Evolutionary conservation across 495 filamentous ascomycete genomes (phyloP), one percentile per base, ranked within the genome.

Genomic region (Tuber borchii): DNA sequence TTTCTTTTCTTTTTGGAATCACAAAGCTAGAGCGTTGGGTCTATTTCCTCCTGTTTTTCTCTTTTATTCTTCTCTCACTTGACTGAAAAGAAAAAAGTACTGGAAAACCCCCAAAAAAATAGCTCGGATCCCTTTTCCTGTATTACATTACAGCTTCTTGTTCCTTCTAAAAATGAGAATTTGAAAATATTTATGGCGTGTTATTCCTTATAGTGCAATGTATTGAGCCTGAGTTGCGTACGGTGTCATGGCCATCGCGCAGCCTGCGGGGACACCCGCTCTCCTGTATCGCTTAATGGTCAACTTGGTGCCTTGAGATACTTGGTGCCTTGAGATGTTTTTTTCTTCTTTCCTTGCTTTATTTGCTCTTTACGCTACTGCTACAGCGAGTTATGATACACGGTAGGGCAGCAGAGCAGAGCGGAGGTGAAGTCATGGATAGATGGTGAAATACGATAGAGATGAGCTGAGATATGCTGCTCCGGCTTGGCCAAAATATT

Each of bases 1-100:
- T 70, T 79, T 74, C 68, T 79, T 73, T 79, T 75, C 70, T 79
- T 79, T 79, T 79, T 79, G 78, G 77, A 79, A 79, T 79, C 71
- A 79, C 78, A 79, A 79, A 79, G 76, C 39, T 79, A 79, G 78
- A 79, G 78, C 45, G 78, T 73, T 71, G 76, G 77, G 77, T 76
- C 69, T 72, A 37, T 19, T 74, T 71, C 68, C 68, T 45, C n/a
- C 44, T 51, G 34, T 78, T 45, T 31, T 72, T 69, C 39, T 22
- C 22, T 48, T 56, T 65, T 78, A 40, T 40, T 45, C 31, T 71
- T 34, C 39, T 51, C 73, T 73, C 74, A 74, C 72, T 77, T 79
- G 75, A 73, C 44, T 79, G 56, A 31, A 31, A 65, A 65, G n/a
- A 65, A 56, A 56, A 26, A 56, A 5, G 56, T 17, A 65, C 56